Evolutionary conservation across 352 stramenopile genomes (phyloP), one percentile per base, ranked within the genome.

Genomic region (Pythium monospermum): DNA sequence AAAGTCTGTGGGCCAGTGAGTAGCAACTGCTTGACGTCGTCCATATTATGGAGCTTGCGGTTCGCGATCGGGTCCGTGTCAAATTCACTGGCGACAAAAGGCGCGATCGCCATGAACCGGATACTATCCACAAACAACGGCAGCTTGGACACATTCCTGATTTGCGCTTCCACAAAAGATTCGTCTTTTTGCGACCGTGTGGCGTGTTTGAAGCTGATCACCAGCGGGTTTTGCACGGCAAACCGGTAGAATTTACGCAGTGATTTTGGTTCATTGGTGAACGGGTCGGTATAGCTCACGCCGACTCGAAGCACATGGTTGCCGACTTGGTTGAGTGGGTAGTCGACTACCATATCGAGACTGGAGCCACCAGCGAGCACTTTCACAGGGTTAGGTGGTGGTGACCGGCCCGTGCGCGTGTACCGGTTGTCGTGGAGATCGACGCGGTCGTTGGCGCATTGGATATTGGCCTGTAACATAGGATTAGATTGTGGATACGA

Each of bases 171-270:
- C 4, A 94, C 73, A 15, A 90, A 56, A 4, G 68, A 74, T 36
- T n/a, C n/a, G n/a, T 85, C 72, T 3, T 78, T 59, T 15, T 68
- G 42, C 21, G 68, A 57, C n/a, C 67, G 54, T 23, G 52, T 53
- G 71, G 61, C 59, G 38, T 94, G 81, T 57, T 94, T 90, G 51
- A 92, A 94, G 30, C 68, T 85, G 42, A 95, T 89, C 16, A 86
- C 76, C 30, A 96, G 57, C 30, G 87, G 87, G 54, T 96, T 95
- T 31, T 96, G 83, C 40, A 96, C 87, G 1, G 73, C 82, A 41
- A 96, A 96, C 0, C 85, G 79, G 53, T 96, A 96, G 48, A 96
- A 96, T 63, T 96, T 96, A 32, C 85, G 85, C 26, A 96, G 61
- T 19, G 82, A 93, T 57, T 94, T 93, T 49, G 65, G 72, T 51